phyloP scores from a whole-genome alignment of 768 basidiomycete genomes.

The Termitomyces sp. region DNA sequence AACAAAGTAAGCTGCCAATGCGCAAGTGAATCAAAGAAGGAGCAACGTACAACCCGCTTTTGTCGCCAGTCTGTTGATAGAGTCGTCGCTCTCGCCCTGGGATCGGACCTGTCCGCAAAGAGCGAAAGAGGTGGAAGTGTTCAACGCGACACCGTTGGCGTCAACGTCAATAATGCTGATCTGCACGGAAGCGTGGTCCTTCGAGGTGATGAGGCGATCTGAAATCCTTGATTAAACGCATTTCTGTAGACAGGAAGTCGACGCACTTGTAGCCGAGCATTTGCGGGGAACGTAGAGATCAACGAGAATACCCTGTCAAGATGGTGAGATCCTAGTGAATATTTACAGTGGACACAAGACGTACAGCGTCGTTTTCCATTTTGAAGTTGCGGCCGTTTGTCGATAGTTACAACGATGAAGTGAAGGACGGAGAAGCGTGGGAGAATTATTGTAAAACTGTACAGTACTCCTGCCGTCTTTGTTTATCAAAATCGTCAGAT shows the following conservation, averaged over 20 bases:
- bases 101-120: constrained; percentile 92
- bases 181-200: constrained; percentile 99
- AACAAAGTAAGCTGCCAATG: background rate
- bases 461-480: constrained; percentile 20
- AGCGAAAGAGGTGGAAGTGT: constrained; percentile 86
- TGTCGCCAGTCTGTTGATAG: constrained; percentile 93
- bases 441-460: constrained; percentile 31
- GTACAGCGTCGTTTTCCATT: constrained; percentile 92
- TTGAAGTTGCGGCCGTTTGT: constrained; percentile 14
- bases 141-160: constrained; percentile 72
- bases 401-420: constrained; percentile 17
- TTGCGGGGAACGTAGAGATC: constrained; percentile 99
- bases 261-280: constrained; percentile 94
- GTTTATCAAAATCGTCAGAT: background rate
- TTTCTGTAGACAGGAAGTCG: background rate
- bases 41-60: constrained; percentile 82
- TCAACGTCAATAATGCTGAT: constrained; percentile 95
- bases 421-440: constrained; percentile 24
- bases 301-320: constrained; percentile 84
- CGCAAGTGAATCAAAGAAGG: background rate
- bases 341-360: constrained; percentile 17
- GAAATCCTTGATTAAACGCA: constrained; percentile 5
- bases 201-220: constrained; percentile 98
- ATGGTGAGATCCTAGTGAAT: background rate
- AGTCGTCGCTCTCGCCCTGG: constrained; percentile 95